Percentiles rank a stretch among this genome's conserved stretches.
phyloP scores from a whole-genome alignment of 768 basidiomycete genomes.

The Trametes coccinea region DNA sequence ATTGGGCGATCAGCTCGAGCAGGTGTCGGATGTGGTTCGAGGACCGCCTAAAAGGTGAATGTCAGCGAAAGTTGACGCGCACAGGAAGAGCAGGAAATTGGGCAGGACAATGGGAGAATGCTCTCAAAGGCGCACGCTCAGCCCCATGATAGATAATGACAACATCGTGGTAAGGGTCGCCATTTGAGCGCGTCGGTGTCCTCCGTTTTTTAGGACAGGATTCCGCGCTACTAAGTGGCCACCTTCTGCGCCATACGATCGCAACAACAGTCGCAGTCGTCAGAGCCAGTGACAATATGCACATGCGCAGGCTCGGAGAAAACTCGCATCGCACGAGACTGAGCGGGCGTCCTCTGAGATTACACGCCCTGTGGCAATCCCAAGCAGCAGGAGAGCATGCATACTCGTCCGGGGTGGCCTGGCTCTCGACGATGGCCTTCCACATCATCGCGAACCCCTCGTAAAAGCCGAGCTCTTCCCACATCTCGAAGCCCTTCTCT shows the following conservation, averaged over 20 bases:
- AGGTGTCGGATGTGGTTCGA: conserved; percentile 67
- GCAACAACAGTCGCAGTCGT: neutral
- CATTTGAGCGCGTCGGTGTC: neutral
- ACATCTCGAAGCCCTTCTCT: conserved; percentile 92
- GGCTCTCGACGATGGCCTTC: conserved; percentile 49
- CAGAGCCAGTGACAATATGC: neutral
- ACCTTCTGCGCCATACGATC: neutral
- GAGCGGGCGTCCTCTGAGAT: neutral
- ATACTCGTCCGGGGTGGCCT: conserved; percentile 50
- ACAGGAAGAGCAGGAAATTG: neutral
- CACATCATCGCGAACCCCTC: conserved; percentile 82
- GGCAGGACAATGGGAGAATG: neutral
- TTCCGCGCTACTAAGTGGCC: too few species aligned
- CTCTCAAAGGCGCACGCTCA: neutral
- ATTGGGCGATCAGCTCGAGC: conserved; percentile 67
- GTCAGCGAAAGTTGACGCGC: neutral
- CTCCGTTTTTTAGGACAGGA: too few species aligned
- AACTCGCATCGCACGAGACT: neutral
- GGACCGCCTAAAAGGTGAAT: conserved; percentile 47
- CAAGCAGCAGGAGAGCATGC: conserved; percentile 27
- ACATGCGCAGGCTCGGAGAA: neutral
- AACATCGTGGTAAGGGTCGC: neutral
- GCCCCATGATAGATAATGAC: neutral
- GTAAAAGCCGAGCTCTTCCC: conserved; percentile 96
- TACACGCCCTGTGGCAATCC: neutral